phyloP scores from a whole-genome alignment of 2,329 filamentous ascomycete genomes.

The Periconia macrospinosa region DNA sequence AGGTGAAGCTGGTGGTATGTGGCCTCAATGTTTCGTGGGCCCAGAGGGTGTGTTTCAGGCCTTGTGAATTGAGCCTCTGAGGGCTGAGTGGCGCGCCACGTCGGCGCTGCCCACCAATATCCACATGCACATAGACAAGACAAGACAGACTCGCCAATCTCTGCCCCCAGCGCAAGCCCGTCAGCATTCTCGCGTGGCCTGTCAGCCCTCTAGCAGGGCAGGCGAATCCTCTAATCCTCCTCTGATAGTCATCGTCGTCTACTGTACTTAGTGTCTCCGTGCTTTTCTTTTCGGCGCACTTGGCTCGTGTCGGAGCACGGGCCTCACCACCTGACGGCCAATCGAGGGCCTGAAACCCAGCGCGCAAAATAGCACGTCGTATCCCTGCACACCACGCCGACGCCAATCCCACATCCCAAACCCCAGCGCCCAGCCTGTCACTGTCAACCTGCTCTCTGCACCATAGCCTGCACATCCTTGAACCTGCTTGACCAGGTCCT shows the following conservation, averaged over 20 bases:
- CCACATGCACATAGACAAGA: too few species aligned
- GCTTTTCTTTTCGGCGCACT: too few species aligned
- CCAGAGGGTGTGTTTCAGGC: slow-evolving; percentile 19
- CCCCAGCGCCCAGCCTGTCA: slow-evolving; percentile 8
- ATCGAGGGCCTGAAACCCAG: slow-evolving; percentile 17
- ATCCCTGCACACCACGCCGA: slow-evolving; percentile 7
- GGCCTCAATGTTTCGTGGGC: slow-evolving; percentile 25
- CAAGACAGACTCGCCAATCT: slow-evolving; percentile 21
- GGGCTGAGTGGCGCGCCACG: too few species aligned
- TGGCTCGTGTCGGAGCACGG: too few species aligned
- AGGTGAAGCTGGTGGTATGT: slow-evolving; percentile 10
- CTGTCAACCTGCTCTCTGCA: slow-evolving; percentile 10
- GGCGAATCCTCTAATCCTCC: too few species aligned
- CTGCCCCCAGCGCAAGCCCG: slow-evolving; percentile 8
- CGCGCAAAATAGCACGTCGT: slow-evolving; percentile 4
- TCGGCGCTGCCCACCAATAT: too few species aligned
- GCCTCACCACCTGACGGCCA: slow-evolving; percentile 14
- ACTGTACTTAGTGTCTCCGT: too few species aligned
- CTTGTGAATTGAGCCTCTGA: not conserved
- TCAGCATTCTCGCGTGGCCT: not conserved
- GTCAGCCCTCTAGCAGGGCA: not conserved
- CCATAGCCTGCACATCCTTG: not conserved
- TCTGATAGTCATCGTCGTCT: too few species aligned
- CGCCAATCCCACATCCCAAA: slow-evolving; percentile 5
- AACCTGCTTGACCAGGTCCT: slow-evolving; percentile 1